Conservation (phyloP, 2,329 filamentous ascomycete genomes). For the Diaporthe destruens region DNA sequence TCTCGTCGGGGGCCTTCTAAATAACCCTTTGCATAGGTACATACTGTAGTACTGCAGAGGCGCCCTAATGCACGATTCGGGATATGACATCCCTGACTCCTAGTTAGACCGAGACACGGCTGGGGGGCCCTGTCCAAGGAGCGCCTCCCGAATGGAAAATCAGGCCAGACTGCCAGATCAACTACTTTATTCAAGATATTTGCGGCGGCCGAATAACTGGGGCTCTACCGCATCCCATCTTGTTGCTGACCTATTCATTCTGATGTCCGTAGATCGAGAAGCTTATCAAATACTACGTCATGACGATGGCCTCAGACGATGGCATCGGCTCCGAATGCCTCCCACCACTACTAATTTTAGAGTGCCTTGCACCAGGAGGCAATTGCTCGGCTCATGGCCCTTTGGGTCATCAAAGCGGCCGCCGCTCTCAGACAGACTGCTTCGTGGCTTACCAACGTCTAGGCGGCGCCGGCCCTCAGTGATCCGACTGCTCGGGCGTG, state of each 20-base stretch:
- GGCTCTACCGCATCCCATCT: not conserved
- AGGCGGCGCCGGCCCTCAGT: not conserved
- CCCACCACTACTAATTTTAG: not conserved
- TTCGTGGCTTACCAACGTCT: not conserved
- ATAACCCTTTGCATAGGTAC: not conserved
- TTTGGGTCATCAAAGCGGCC: not conserved
- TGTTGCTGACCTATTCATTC: not conserved
- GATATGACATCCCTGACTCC: slow-evolving; percentile 6
- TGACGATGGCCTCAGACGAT: too few relatives aligned
- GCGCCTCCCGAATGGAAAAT: not conserved
- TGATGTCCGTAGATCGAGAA: not conserved
- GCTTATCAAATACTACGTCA: not conserved
- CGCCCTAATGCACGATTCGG: slow-evolving; percentile 31
- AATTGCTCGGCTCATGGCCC: not conserved
- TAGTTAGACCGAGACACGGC: slow-evolving; percentile 5
- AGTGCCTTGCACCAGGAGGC: too few relatives aligned
- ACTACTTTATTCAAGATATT: slow-evolving; percentile 2
- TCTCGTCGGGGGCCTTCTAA: not conserved
- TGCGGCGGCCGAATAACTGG: not conserved
- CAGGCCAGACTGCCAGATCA: not conserved
- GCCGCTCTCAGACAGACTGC: slow-evolving; percentile 13
- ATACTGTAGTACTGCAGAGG: not conserved
- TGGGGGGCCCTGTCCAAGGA: not conserved
- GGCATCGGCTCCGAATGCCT: not conserved
- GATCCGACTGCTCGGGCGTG: slow-evolving; percentile 1